Evolutionary conservation across 192 early-diverging fungal species (phyloP).

Genomic region (Coemansia sp.): DNA sequence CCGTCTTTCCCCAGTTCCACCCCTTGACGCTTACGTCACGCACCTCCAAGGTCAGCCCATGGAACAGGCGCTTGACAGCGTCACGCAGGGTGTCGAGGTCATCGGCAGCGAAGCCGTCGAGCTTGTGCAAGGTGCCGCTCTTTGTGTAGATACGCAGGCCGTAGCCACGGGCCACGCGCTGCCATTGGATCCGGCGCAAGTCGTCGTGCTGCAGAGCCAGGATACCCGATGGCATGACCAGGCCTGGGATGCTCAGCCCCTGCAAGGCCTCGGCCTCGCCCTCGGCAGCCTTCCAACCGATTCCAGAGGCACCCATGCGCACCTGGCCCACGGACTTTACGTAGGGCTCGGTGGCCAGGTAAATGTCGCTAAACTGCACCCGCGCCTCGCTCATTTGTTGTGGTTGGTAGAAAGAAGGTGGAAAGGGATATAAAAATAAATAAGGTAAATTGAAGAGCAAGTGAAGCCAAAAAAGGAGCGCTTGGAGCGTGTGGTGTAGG

Average conservation of each 20-base stretch:
- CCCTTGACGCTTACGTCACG: slow-evolving; percentile 87
- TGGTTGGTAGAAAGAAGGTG: not conserved
- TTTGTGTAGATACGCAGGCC: slow-evolving; percentile 73
- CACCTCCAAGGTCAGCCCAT: slow-evolving; percentile 66
- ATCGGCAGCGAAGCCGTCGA: slow-evolving; percentile 84
- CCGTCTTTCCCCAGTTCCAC: slow-evolving; percentile 96
- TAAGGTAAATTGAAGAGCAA: not conserved
- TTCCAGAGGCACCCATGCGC: slow-evolving; percentile 43
- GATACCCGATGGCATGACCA: slow-evolving; percentile 20
- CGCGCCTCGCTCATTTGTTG: slow-evolving; percentile 28
- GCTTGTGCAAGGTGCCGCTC: slow-evolving; percentile 72
- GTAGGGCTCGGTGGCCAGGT: slow-evolving; percentile 49
- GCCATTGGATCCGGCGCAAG: slow-evolving; percentile 72
- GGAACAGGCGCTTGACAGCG: slow-evolving; percentile 66
- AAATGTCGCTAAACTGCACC: slow-evolving; percentile 42
- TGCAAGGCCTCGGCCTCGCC: slow-evolving; percentile 34
- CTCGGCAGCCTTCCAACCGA: slow-evolving; percentile 52
- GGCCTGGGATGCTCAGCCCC: slow-evolving; percentile 31
- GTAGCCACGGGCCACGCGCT: slow-evolving; percentile 81
- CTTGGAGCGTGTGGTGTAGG: not conserved
- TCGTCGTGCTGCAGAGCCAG: slow-evolving; percentile 55
- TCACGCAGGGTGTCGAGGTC: slow-evolving; percentile 79
- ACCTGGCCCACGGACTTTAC: slow-evolving; percentile 36
- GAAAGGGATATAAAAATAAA: slow-evolving; percentile 4
- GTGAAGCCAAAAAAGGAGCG: no score